phyloP scores from a whole-genome alignment of 176 grass and related monocot species.

The Triticum aestivum region DNA sequence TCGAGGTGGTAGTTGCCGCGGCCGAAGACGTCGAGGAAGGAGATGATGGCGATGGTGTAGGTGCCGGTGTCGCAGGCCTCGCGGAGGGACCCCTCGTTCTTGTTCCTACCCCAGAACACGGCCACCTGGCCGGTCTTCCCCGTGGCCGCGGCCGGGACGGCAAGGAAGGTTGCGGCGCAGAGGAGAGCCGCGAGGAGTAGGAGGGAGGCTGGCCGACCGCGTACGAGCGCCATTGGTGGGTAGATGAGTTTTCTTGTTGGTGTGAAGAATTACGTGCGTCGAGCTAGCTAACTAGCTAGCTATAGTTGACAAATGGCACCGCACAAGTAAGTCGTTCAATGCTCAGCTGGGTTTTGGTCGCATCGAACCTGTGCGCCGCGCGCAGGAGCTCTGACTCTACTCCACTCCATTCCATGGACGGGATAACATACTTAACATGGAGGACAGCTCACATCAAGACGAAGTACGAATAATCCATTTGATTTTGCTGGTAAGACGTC shows the following conservation, averaged over 20 bases:
- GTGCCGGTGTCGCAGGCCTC: slow-evolving; percentile 7
- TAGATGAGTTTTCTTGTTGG: neutral
- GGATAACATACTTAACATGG: neutral
- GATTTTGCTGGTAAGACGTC: no score
- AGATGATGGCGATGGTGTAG: slow-evolving; percentile 20
- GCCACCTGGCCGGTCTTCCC: neutral
- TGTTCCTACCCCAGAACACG: slow-evolving; percentile 27
- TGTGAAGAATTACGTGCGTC: neutral
- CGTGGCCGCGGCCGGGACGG: neutral
- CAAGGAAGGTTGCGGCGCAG: neutral
- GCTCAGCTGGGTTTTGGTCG: neutral
- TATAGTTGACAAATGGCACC: neutral
- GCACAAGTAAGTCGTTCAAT: no score
- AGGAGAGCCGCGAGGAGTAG: neutral
- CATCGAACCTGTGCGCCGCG: neutral
- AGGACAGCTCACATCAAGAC: neutral
- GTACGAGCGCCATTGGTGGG: neutral
- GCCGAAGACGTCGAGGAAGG: slow-evolving; percentile 28
- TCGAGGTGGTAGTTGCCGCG: neutral
- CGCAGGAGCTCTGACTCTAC: neutral
- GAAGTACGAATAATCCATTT: neutral
- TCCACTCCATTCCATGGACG: neutral
- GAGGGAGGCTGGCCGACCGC: neutral
- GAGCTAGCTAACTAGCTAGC: neutral
- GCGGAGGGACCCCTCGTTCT: neutral